Conservation (phyloP, 331 rosid genomes). For the Quercus lobata region DNA sequence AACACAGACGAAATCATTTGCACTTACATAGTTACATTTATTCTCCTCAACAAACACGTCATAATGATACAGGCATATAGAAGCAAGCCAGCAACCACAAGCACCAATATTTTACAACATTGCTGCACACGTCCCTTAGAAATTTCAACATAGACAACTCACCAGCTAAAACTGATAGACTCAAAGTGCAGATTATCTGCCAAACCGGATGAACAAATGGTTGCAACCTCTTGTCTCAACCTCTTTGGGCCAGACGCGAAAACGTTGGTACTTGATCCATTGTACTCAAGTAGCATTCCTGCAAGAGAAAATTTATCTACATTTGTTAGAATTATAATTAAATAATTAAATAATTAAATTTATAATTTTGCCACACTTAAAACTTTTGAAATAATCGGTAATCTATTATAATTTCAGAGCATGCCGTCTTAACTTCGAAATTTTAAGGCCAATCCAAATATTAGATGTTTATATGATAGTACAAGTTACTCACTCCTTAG, state of each 20-base stretch:
- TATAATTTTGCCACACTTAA: no score
- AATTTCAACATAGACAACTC: constrained; percentile 8
- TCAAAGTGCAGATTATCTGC: constrained; percentile 62
- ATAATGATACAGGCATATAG: no score
- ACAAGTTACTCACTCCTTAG: constrained; percentile 39
- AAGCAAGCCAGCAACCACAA: neutral
- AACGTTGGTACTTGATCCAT: constrained; percentile 57
- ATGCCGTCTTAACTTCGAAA: no score
- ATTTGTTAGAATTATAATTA: no score
- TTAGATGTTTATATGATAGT: no score
- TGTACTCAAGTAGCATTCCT: constrained; percentile 41
- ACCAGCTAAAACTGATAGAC: constrained; percentile 82
- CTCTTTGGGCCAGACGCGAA: constrained; percentile 58
- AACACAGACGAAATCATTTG: no score
- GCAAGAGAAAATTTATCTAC: neutral
- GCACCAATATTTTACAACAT: neutral
- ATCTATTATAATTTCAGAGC: no score
- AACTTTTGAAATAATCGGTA: no score
- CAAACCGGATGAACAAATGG: constrained; percentile 58
- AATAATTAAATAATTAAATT: no score
- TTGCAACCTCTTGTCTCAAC: constrained; percentile 67
- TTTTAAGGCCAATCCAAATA: no score
- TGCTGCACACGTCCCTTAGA: neutral
- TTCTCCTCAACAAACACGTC: no score
- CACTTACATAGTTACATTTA: no score